Evolutionary conservation across 2,329 filamentous ascomycete genomes (phyloP), one percentile per base, ranked within the genome.

Genomic region (Verticillium longisporum): DNA sequence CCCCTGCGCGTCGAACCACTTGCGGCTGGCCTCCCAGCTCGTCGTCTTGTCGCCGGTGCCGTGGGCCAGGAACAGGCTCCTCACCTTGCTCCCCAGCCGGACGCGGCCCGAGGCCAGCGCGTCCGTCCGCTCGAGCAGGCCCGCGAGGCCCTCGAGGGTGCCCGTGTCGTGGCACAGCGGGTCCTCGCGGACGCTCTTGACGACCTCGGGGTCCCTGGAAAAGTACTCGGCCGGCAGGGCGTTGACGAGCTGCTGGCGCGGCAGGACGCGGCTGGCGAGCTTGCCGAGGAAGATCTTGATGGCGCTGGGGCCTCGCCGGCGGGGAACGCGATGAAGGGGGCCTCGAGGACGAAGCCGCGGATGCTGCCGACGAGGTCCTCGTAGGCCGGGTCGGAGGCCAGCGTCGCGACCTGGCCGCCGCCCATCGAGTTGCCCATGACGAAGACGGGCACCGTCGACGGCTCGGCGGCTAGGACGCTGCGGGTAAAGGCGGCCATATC

Each of bases 391-490:
- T 81, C 77, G 60, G 77, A 80, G 31, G 82, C 81, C 26, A 88
- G 72, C 54, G 84, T 86, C 9, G 96, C 77, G 6, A 87, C 83
- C 74, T 96, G 83, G 31, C 87, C 91, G 62, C 93, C 93, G 66
- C 93, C 93, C 91, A 97, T 97, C 26, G 88, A 92, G 75, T 97
- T 92, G 59, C 93, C 93, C 79, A 95, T 86, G 21, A 97, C 81
- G 75, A 97, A 97, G 15, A 96, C 71, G 0, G 92, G 91, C 13
- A 33, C 54, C 54, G 26, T 31, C 5, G 26, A 13, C 6, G 54
- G 54, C 32, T 33, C 26, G 4, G 54, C 32, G 5, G 54, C 54
- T 5, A 88, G 76, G 64, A 88, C 83, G 36, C 78, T 77, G 62
- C 80, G 80, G 66, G 95, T 80, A 72, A 97, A 91, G 54, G 87